Evolutionary conservation across 768 basidiomycete species (phyloP).

Genomic region (Saitozyma sp.): DNA sequence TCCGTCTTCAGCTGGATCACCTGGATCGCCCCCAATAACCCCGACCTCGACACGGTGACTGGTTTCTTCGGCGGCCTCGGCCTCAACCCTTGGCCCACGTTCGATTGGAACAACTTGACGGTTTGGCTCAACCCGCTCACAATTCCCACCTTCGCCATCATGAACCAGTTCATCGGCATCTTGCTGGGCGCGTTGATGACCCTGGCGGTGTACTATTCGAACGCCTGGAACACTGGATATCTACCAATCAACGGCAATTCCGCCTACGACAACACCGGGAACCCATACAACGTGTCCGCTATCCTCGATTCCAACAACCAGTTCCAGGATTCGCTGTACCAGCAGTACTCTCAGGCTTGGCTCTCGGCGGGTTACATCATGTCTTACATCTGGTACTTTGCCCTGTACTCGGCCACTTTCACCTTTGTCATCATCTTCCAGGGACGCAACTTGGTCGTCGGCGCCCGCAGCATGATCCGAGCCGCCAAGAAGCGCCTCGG

Average conservation of each 20-base stretch:
- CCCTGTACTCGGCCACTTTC: slow-evolving; percentile 45
- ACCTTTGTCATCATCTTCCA: slow-evolving; percentile 4
- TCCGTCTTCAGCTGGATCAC: slow-evolving; percentile 49
- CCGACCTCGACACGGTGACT: slow-evolving; percentile 48
- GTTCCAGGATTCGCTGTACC: slow-evolving; percentile 57
- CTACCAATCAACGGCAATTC: slow-evolving; percentile 48
- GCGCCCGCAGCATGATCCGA: neutral
- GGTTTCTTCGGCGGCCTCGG: slow-evolving; percentile 52
- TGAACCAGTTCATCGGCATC: slow-evolving; percentile 53
- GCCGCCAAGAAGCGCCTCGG: neutral
- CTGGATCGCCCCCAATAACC: slow-evolving; percentile 56
- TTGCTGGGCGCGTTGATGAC: slow-evolving; percentile 26
- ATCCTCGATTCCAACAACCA: slow-evolving; percentile 55
- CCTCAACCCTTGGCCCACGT: slow-evolving; percentile 52
- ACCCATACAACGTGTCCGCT: slow-evolving; percentile 57
- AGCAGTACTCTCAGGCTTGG: slow-evolving; percentile 57
- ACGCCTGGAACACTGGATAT: slow-evolving; percentile 45
- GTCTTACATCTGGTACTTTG: slow-evolving; percentile 56
- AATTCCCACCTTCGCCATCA: slow-evolving; percentile 54
- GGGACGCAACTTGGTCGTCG: neutral
- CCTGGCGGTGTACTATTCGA: slow-evolving; percentile 22
- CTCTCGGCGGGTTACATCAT: slow-evolving; percentile 55
- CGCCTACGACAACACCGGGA: slow-evolving; percentile 55
- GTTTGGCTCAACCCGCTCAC: slow-evolving; percentile 40
- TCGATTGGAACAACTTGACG: slow-evolving; percentile 52